Conservation (phyloP, 352 stramenopile species). For the Peronospora tabacina region DNA sequence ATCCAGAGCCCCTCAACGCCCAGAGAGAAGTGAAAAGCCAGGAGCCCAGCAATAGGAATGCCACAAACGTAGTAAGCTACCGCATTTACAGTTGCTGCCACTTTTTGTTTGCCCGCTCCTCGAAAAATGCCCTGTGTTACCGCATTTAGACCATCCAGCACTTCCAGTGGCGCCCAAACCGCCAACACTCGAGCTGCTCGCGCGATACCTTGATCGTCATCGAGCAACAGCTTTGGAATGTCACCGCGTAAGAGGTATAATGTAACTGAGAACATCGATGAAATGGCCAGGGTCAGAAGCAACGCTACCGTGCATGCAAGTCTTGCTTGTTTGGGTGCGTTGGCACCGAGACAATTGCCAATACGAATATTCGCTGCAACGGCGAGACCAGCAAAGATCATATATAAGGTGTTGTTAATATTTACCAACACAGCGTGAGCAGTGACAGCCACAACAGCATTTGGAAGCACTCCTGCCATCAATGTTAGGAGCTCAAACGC, state of each 20-base stretch:
- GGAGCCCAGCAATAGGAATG: slow-evolving; percentile 49
- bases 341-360: slow-evolving; percentile 54
- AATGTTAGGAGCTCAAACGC: slow-evolving; percentile 59
- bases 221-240: slow-evolving; percentile 41
- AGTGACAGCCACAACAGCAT: slow-evolving; percentile 44
- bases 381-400: slow-evolving; percentile 49
- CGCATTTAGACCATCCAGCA: slow-evolving; percentile 45
- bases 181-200: slow-evolving; percentile 36
- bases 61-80: slow-evolving; percentile 72
- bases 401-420: slow-evolving; percentile 55
- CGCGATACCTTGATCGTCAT: slow-evolving; percentile 28
- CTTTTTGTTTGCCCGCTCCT: slow-evolving; percentile 48
- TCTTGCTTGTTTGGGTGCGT: slow-evolving; percentile 34
- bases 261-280: slow-evolving; percentile 18
- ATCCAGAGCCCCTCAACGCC: slow-evolving; percentile 56
- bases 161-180: slow-evolving; percentile 36
- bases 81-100: slow-evolving; percentile 53
- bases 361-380: slow-evolving; percentile 53
- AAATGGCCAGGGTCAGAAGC: slow-evolving; percentile 27
- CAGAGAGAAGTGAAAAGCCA: slow-evolving; percentile 42
- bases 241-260: slow-evolving; percentile 18
- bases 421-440: slow-evolving; percentile 58
- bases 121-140: slow-evolving; percentile 64
- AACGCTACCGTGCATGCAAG: slow-evolving; percentile 35
- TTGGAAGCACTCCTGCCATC: slow-evolving; percentile 39